Conservation (phyloP, 257 asterid genomes). For the Ocimum tenuiflorum region DNA sequence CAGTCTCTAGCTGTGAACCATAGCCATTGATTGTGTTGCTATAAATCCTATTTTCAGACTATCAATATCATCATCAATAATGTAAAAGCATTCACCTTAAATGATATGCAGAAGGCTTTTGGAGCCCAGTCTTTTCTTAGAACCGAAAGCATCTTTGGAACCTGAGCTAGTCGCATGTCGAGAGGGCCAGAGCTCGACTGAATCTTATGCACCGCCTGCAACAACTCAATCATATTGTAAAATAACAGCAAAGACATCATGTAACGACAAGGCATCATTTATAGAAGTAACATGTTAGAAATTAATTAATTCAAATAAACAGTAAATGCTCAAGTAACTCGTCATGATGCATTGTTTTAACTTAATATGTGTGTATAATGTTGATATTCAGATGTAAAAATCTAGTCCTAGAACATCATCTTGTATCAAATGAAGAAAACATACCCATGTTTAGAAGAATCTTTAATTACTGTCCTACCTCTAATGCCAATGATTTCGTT, state of each 20-base stretch:
- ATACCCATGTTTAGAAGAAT: background rate
- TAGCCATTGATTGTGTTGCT: background rate
- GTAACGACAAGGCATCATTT: no score
- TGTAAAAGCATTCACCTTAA: no score
- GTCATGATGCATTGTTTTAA: no score
- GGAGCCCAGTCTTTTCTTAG: slow-evolving; percentile 93
- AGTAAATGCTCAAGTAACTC: no score
- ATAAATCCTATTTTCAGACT: background rate
- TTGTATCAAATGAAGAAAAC: no score
- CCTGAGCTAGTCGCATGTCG: slow-evolving; percentile 88
- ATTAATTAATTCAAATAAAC: no score
- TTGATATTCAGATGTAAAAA: no score
- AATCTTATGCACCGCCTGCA: slow-evolving; percentile 73
- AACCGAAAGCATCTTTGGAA: slow-evolving; percentile 84
- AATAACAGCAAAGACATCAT: background rate
- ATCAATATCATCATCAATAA: no score
- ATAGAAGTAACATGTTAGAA: no score
- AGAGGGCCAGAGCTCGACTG: slow-evolving; percentile 89
- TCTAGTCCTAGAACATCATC: no score
- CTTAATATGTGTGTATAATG: no score
- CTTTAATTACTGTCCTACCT: background rate
- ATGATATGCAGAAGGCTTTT: slow-evolving; percentile 79
- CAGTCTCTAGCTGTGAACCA: slow-evolving; percentile 69
- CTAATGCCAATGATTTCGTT: background rate
- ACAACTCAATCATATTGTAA: background rate